Base-by-base conservation (phyloP, 345 rosid genomes). In the Turritis glabra region DNA sequence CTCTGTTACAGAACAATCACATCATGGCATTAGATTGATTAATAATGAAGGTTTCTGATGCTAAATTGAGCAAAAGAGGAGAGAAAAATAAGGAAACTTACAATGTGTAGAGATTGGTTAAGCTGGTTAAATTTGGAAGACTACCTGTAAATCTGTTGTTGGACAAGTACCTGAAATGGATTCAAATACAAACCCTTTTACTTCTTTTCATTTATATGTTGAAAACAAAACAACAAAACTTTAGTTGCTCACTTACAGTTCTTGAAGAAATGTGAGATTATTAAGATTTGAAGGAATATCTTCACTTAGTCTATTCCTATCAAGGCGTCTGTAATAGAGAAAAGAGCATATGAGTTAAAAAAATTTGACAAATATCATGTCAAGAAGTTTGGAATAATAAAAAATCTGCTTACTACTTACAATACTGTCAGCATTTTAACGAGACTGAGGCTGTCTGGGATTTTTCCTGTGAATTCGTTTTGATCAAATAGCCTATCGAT, bases 281-380 rank as follows among this genome's bases (percentile, higher is more conserved):
- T 75, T 83, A 64, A 96, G 82, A 74, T 60, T 85, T 60, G 73
- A 23, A 54, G 98, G 97, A 71, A 87, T 80, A 27, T 46, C 2
- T 32, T 91, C 93, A 11, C 7, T 77, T 5, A 96, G 53, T 17
- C 9, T 54, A 77, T 96, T 96, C 66, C 76, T 65, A 67, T 92
- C 98, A 38, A 96, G 82, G 52, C 98, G 96, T 46, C 98, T 94
- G 85, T 40, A 81, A 60, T 14, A 68, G 71, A 78, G 18, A 13
- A 30, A 56, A 26, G 3, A 55, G 6, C 3, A 8, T 9, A 29
- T n/a, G 15, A 14, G 61, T n/a, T n/a, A n/a, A n/a, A n/a, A n/a
- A n/a, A n/a, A 8, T 15, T 12, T 51, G 9, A 44, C 9, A 19
- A 47, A 18, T 26, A 3, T 26, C 27, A 3, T 32, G 35, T 32